phyloP scores from a whole-genome alignment of 495 filamentous ascomycete genomes.

The Tuber aestivum region DNA sequence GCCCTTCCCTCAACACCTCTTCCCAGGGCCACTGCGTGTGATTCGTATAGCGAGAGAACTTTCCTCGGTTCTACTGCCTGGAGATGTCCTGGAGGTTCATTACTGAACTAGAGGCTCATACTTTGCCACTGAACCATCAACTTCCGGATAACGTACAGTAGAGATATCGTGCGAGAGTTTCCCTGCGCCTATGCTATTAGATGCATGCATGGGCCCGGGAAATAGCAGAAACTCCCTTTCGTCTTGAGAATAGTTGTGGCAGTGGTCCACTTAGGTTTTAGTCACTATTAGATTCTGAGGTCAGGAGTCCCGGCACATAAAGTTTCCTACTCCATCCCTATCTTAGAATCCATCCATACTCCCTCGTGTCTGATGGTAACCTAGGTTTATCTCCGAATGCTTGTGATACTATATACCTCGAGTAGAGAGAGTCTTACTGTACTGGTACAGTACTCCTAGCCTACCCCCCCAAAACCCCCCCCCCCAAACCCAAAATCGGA shows the following conservation, averaged over 20 bases:
- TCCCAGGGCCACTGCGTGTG: background rate
- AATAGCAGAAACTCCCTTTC: background rate
- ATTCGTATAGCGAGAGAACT: background rate
- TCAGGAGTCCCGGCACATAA: background rate
- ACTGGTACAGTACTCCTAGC: no score
- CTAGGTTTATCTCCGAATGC: background rate
- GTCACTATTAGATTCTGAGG: background rate
- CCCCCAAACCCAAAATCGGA: no score
- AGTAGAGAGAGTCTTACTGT: no score
- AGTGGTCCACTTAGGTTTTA: background rate
- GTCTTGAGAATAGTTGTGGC: background rate
- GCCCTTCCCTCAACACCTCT: background rate
- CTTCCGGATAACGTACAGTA: background rate
- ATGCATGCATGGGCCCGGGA: background rate
- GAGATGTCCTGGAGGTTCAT: background rate
- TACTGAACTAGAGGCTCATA: background rate
- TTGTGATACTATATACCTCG: background rate
- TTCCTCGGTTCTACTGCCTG: background rate
- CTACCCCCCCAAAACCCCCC: no score
- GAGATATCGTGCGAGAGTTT: background rate
- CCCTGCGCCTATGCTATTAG: background rate
- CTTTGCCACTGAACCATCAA: background rate
- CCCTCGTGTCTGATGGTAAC: background rate
- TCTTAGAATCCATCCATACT: background rate
- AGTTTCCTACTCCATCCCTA: background rate